A percentile compares a stretch with the other conserved stretches of the same genome.
These are phyloP conservation scores for Pseudonitzschia multiseries DNA, from an alignment of 108 stramenopile species.

Conservation along the genomic window DNA sequence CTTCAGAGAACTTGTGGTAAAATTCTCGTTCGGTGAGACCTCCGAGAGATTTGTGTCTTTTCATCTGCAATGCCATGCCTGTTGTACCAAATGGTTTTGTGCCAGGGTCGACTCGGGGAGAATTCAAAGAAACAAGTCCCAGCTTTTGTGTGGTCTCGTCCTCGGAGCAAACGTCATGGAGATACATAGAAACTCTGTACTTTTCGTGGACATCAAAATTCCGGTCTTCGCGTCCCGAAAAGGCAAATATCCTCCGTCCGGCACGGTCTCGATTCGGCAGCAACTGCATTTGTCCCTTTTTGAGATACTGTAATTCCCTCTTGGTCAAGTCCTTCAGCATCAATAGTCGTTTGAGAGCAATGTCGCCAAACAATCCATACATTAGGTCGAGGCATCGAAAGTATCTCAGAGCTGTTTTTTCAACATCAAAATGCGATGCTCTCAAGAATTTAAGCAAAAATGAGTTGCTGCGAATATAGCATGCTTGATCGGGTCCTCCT, in stretches of 20 bases:
- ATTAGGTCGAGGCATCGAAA: slow-evolving; percentile 2
- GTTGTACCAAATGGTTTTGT: not conserved
- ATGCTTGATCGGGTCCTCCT: not conserved
- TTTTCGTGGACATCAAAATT: not conserved
- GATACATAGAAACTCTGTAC: not conserved
- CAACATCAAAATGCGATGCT: not conserved
- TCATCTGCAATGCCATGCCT: not conserved
- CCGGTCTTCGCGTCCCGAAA: not conserved
- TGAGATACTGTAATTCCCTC: not conserved
- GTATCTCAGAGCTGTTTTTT: not conserved
- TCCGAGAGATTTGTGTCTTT: not conserved
- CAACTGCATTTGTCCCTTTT: slow-evolving; percentile 5
- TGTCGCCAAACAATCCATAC: not conserved
- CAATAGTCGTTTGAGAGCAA: not conserved
- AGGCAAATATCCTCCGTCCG: not conserved
- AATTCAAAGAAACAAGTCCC: not conserved
- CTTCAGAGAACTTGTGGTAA: not conserved
- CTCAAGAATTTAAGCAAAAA: slow-evolving; percentile 10
- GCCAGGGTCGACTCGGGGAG: not conserved
- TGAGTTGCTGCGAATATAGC: not conserved
- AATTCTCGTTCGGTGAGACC: not conserved
- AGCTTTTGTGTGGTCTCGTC: slow-evolving; percentile 10
- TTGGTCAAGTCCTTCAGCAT: not conserved
- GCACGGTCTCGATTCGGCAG: slow-evolving; percentile 4
- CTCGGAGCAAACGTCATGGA: not conserved